Conservation (phyloP, 345 rosid species). For the Passiflora organensis region DNA sequence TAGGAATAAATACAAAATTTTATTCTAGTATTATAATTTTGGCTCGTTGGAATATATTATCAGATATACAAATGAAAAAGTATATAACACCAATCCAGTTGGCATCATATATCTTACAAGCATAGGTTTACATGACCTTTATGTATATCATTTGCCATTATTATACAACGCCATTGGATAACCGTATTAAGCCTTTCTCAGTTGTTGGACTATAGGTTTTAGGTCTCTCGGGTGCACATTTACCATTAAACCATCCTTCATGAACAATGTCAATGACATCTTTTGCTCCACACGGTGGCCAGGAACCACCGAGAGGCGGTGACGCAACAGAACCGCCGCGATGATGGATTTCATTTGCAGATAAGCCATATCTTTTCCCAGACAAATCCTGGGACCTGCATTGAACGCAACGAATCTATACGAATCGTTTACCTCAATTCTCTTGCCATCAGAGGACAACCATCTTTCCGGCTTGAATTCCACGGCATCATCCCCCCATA, state of each 20-base stretch:
- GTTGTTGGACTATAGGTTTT: constrained; percentile 19
- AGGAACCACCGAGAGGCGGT: constrained; percentile 32
- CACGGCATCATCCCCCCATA: constrained; percentile 45
- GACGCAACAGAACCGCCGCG: constrained; percentile 35
- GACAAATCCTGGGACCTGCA: constrained; percentile 48
- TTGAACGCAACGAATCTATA: constrained; percentile 37
- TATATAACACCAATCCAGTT: too few relatives aligned
- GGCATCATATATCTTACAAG: too few relatives aligned
- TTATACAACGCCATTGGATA: too few relatives aligned
- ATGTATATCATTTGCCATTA: too few relatives aligned
- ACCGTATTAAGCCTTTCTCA: background rate
- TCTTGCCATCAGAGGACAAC: constrained; percentile 29
- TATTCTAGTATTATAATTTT: too few relatives aligned
- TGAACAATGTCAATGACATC: constrained; percentile 47
- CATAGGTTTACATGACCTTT: too few relatives aligned
- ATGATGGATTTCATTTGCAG: constrained; percentile 46
- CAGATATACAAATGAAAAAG: too few relatives aligned
- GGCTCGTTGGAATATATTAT: too few relatives aligned
- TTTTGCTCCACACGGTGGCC: constrained; percentile 50
- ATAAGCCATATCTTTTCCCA: constrained; percentile 49
- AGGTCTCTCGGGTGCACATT: constrained; percentile 37
- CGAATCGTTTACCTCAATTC: constrained; percentile 21
- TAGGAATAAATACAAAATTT: too few relatives aligned
- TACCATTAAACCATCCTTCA: constrained; percentile 41
- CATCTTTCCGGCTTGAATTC: constrained; percentile 47